Base-by-base conservation (phyloP, 805 yeast genomes). In the Blastobotrys chiropterorum region DNA sequence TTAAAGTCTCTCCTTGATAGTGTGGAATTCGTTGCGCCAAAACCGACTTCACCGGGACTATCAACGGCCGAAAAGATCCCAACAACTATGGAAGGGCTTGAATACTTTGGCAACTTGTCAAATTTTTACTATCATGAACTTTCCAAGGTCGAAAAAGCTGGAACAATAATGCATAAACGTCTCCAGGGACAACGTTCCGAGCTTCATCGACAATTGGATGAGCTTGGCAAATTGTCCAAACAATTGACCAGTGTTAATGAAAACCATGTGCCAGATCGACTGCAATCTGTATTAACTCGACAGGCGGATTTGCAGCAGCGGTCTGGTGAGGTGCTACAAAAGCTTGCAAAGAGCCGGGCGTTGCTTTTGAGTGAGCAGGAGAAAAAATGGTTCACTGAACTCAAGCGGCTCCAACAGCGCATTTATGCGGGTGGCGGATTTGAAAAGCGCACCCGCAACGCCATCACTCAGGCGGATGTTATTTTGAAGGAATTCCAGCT, bases 321-420 rank as follows among this genome's bases (percentile, higher is more conserved):
- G 44, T 60, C 67, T 44, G 59, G 53, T 2, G 50, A 52, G 6
- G 53, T 77, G 13, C 58, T 62, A 6, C 58, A 63, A 2, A 64
- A 55, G 8, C 47, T 75, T 3, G 49, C 54, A 11, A 56, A 62
- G 22, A 56, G 63, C 38, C 59, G 56, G 42, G 64, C 68, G 4
- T 49, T 63, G 14, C 68, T 73, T 0, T 57, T 78, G 31, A 68
- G 73, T 47, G 63, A 62, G 2, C 62, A 69, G 8, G 83, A 79
- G 59, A 63, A 65, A 49, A 62, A 56, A 21, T 79, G 82, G 81
- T 69, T 74, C 51, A 66, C 62, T 31, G 80, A 76, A 57, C 63
- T 79, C 6, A 56, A 63, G 38, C 59, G 68, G 19, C 72, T 75
- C 48, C 64, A 66, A 53, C 47, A 53, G 34, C 40, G 63, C 44